Base-by-base conservation (phyloP, 2,329 filamentous ascomycete species). In the Pestalotiopsis sp. region DNA sequence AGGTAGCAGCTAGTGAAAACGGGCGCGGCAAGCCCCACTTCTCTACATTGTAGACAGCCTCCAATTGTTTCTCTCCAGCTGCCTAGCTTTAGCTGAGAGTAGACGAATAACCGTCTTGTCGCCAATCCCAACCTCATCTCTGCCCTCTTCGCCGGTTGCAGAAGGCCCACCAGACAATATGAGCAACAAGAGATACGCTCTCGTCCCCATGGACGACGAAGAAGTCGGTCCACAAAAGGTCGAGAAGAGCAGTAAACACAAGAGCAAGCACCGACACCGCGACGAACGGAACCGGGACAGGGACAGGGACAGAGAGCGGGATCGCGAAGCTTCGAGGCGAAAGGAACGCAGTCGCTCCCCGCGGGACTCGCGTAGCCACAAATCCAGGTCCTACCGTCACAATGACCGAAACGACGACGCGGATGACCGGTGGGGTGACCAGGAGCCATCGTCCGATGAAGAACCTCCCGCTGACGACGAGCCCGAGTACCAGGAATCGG, bases 401-500 rank as follows among this genome's bases (percentile, higher is more conserved):
- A 55, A 55, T 20, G 67, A 75, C 75, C 78, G 79, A 76, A 69
- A 78, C 71, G 75, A 78, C 40, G 88, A 92, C 70, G 91, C 91
- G 71, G 91, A 94, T 61, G 91, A 94, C 74, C 84, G 92, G 66
- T 97, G 94, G 93, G 93, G 90, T 1, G 93, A 96, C 73, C 92
- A 94, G 75, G 92, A 93, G 72, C 82, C 85, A 0, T 81, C 81
- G 17, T 76, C 78, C 4, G 82, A 81, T 9, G 79, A 80, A 11
- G 79, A 80, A 11, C 83, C 82, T 3, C 82, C 81, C 11, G 83
- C 80, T 17, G 83, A 85, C 24, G 83, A 82, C 35, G 84, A 85
- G 63, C 82, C 83, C 1, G 89, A 92, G 17, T 91, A 92, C 62
- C 81, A 86, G 58, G 89, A 92, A 71, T 92, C 92, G 0, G 88